phyloP scores from a whole-genome alignment of 2,329 filamentous ascomycete genomes.

The Endoconidiophora laricicola region DNA sequence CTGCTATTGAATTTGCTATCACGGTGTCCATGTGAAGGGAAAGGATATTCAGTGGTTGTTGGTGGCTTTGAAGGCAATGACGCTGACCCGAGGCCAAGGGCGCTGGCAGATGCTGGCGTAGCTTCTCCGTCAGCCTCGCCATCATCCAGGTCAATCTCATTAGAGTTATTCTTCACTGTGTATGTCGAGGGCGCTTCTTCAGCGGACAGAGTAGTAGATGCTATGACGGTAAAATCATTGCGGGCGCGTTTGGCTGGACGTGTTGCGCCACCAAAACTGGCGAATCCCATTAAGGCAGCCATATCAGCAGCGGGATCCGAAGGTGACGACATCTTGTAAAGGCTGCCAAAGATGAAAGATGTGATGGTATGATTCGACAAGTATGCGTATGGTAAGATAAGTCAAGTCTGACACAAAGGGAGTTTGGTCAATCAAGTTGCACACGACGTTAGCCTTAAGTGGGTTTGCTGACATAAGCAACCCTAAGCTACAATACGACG shows the following conservation, averaged over 20 bases:
- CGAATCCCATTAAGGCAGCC: slow-evolving; percentile 56
- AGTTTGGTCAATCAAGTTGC: neutral
- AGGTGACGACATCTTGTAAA: neutral
- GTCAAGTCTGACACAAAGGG: neutral
- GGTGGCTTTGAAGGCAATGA: too few species aligned
- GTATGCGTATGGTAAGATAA: neutral
- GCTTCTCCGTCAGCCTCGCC: neutral
- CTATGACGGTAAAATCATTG: slow-evolving; percentile 7
- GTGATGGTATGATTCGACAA: neutral
- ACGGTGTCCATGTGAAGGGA: too few species aligned
- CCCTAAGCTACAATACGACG: too few species aligned
- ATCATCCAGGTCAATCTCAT: slow-evolving; percentile 1
- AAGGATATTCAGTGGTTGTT: too few species aligned
- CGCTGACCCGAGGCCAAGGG: too few species aligned
- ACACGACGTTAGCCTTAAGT: neutral
- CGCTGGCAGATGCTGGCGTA: too few species aligned
- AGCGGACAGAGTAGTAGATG: neutral
- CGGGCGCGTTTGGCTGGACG: slow-evolving; percentile 46
- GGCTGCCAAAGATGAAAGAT: neutral
- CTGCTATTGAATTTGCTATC: too few species aligned
- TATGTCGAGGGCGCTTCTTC: neutral
- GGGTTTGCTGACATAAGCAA: slow-evolving; percentile 10
- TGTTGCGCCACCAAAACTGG: slow-evolving; percentile 43
- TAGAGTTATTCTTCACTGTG: neutral
- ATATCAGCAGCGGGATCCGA: slow-evolving; percentile 35